These are phyloP conservation scores for Poa pratensis DNA, from an alignment of 176 grass and related monocot species.

Conservation along the genomic window DNA sequence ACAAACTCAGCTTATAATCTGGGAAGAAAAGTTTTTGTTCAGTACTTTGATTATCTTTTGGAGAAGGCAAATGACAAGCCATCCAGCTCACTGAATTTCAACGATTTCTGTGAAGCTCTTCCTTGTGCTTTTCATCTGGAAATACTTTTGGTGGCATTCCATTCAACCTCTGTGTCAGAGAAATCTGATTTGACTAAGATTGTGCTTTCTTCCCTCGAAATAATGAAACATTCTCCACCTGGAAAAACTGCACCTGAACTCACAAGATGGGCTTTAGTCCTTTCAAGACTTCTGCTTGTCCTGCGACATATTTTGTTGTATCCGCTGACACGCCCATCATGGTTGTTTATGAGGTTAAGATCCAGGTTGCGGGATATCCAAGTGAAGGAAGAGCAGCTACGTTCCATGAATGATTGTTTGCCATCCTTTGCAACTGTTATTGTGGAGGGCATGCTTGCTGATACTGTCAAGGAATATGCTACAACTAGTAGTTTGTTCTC, in stretches of 20 bases:
- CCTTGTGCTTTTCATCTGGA: conserved; percentile 89
- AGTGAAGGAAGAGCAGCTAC: conserved; percentile 45
- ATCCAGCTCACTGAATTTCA: conserved; percentile 49
- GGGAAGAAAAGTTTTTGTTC: conserved; percentile 62
- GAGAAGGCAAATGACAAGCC: conserved; percentile 64
- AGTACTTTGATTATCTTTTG: conserved; percentile 65
- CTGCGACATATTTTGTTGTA: conserved; percentile 83
- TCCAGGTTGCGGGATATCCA: conserved; percentile 79
- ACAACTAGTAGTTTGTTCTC: conserved; percentile 61
- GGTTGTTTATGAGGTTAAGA: conserved; percentile 83
- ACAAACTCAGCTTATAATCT: conserved; percentile 65
- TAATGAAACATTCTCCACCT: conserved; percentile 53
- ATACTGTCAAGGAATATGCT: conserved; percentile 58
- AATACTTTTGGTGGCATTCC: conserved; percentile 87
- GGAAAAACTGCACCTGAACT: conserved; percentile 52
- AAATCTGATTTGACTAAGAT: conserved; percentile 61
- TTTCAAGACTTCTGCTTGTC: conserved; percentile 79
- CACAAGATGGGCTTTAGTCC: conserved; percentile 82
- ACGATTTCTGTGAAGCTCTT: conserved; percentile 62
- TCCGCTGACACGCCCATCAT: conserved; percentile 71
- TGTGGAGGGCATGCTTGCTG: conserved; percentile 55
- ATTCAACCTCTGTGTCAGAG: conserved; percentile 66
- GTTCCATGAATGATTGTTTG: conserved; percentile 60
- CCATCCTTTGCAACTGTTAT: conserved; percentile 69
- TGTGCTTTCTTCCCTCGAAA: conserved; percentile 64